Percentiles rank a stretch among this genome's conserved stretches.
These are phyloP conservation scores for Boletus pseudo-olivaceus DNA, from an alignment of 768 basidiomycete species.

Conservation along the genomic window DNA sequence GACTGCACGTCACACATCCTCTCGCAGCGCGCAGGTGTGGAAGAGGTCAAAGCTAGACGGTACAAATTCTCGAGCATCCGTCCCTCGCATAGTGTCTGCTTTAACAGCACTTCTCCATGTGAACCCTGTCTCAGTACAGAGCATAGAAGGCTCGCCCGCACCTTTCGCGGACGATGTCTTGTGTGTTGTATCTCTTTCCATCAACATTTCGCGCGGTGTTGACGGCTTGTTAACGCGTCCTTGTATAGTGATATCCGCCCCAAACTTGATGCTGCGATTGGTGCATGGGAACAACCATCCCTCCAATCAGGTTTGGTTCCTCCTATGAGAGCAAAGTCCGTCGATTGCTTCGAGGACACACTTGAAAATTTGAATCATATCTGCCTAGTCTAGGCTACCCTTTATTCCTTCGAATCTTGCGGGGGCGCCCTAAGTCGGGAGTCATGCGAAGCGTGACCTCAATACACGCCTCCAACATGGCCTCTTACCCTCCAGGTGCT, in stretches of 20 bases:
- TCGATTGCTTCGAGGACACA: slow-evolving; percentile 8
- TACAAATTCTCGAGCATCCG: slow-evolving; percentile 21
- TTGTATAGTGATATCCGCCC: slow-evolving; percentile 31
- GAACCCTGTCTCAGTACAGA: slow-evolving; percentile 27
- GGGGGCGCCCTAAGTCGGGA: not conserved
- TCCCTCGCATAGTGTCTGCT: slow-evolving; percentile 22
- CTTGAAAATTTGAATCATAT: slow-evolving; percentile 30
- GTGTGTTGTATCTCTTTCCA: slow-evolving; percentile 30
- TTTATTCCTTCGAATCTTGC: slow-evolving; percentile 39
- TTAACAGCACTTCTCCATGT: slow-evolving; percentile 24
- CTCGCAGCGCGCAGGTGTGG: slow-evolving; percentile 42
- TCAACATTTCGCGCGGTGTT: not conserved
- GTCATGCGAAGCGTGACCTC: not conserved
- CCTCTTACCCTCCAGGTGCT: slow-evolving; percentile 21
- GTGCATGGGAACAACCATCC: slow-evolving; percentile 22
- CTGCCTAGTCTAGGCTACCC: slow-evolving; percentile 36
- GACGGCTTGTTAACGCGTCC: not conserved
- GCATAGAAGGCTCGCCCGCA: slow-evolving; percentile 28
- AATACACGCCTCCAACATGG: slow-evolving; percentile 24
- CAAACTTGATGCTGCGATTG: slow-evolving; percentile 26
- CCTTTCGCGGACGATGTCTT: slow-evolving; percentile 37
- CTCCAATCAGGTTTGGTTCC: slow-evolving; percentile 26
- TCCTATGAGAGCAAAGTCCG: slow-evolving; percentile 10
- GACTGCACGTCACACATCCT: slow-evolving; percentile 17
- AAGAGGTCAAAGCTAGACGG: slow-evolving; percentile 44